Conservation (phyloP, 2,329 filamentous ascomycete genomes). For the Verticillium alfalfae region DNA sequence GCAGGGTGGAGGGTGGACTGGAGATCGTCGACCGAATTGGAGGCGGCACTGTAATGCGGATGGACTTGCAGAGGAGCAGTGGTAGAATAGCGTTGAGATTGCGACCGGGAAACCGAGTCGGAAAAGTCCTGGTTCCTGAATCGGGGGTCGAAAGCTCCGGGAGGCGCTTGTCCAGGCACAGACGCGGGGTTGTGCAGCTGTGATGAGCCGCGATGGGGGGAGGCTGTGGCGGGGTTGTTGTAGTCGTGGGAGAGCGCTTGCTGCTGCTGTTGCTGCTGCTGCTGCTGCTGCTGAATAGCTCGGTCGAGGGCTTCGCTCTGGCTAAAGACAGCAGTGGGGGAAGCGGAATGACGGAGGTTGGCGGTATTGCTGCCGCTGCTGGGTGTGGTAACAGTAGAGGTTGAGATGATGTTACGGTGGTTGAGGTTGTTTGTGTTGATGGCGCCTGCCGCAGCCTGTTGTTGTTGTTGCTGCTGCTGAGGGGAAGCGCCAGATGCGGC, state of each 20-base stretch:
- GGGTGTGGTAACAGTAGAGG: constrained; percentile 15
- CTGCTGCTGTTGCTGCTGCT: constrained; percentile 16
- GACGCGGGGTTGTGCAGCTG: constrained; percentile 11
- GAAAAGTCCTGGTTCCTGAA: constrained; percentile 37
- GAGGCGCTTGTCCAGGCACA: not conserved
- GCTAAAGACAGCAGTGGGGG: constrained; percentile 37
- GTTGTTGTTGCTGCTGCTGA: constrained; percentile 1
- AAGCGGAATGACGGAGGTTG: constrained; percentile 37
- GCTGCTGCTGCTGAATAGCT: constrained; percentile 17
- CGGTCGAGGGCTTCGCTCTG: constrained; percentile 41
- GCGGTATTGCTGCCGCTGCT: constrained; percentile 17
- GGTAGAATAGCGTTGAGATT: constrained; percentile 43
- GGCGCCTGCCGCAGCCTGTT: not conserved
- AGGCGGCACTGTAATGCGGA: constrained; percentile 27
- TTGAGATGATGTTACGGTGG: constrained; percentile 1
- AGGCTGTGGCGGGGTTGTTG: constrained; percentile 17
- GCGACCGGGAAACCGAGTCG: constrained; percentile 43
- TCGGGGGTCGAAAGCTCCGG: constrained; percentile 23
- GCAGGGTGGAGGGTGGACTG: constrained; percentile 20
- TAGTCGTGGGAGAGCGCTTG: constrained; percentile 24
- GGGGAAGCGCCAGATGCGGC: not conserved
- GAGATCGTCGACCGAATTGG: constrained; percentile 37
- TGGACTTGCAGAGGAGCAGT: constrained; percentile 20
- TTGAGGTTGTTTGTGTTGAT: constrained; percentile 9
- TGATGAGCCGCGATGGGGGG: constrained; percentile 16